Evolutionary conservation across 768 basidiomycete species (phyloP).

Genomic region (Tulasnella sp.): DNA sequence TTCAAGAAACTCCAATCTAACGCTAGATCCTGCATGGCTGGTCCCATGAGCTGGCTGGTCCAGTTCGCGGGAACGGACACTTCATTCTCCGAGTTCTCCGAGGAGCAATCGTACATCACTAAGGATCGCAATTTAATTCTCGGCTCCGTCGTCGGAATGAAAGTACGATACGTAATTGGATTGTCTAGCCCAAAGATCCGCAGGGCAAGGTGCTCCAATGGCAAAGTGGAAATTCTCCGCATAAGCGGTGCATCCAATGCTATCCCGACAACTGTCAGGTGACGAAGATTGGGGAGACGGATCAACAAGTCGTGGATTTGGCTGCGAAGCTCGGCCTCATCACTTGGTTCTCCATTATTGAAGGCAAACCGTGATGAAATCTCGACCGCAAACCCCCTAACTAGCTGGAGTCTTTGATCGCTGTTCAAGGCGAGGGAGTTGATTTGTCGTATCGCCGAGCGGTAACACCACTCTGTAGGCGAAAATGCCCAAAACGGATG

Average conservation of each 20-base stretch:
- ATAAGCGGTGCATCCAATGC: not conserved
- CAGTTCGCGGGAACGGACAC: not conserved
- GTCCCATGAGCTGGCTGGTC: not conserved
- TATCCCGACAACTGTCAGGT: not conserved
- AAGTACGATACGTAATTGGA: not conserved
- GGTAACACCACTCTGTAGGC: not conserved
- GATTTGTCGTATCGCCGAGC: not conserved
- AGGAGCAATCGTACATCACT: not conserved
- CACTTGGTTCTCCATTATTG: not conserved
- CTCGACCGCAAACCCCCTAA: not conserved
- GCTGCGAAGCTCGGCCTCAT: not conserved
- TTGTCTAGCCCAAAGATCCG: not conserved
- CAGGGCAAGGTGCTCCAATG: not conserved
- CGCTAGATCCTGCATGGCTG: not conserved
- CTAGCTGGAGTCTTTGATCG: not conserved
- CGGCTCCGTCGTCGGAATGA: not conserved
- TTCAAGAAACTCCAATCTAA: not conserved
- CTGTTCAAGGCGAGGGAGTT: not conserved
- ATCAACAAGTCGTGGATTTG: not conserved
- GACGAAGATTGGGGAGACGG: not conserved
- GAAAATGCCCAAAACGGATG: not conserved
- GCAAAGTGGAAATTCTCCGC: not conserved
- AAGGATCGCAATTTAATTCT: not conserved
- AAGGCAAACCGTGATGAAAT: not conserved
- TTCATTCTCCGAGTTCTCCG: too few species aligned